Conservation (phyloP, 352 stramenopile genomes). For the Albugo laibachii region DNA sequence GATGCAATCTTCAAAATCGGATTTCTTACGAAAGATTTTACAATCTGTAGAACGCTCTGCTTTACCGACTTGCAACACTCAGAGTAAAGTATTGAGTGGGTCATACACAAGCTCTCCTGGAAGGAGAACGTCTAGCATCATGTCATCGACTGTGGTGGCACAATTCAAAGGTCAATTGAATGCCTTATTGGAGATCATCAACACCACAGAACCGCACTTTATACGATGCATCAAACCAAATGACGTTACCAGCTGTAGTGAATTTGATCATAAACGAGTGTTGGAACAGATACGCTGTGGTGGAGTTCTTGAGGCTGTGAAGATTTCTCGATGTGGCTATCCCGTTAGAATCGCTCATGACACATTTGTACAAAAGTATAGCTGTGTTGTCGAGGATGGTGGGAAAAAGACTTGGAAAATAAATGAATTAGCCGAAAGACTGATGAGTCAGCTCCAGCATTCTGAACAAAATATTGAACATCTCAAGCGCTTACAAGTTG, state of each 20-base stretch:
- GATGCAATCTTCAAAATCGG: conserved; percentile 34
- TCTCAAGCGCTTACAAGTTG: conserved; percentile 38
- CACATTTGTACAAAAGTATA: conserved; percentile 79
- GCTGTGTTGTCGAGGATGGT: conserved; percentile 24
- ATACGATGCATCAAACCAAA: conserved; percentile 84
- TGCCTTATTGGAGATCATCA: conserved; percentile 85
- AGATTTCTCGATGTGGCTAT: conserved; percentile 77
- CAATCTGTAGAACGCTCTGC: conserved; percentile 5
- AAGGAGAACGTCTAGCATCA: conserved; percentile 44
- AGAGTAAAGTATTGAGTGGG: conserved; percentile 1
- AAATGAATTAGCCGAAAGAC: background rate
- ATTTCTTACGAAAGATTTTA: conserved; percentile 58
- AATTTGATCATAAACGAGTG: conserved; percentile 46
- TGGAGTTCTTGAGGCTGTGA: conserved; percentile 74
- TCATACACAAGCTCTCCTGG: conserved; percentile 13
- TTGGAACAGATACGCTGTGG: conserved; percentile 74
- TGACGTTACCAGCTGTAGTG: conserved; percentile 27
- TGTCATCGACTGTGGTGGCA: conserved; percentile 66
- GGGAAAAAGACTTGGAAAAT: background rate
- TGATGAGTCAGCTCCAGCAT: conserved; percentile 26
- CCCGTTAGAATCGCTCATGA: conserved; percentile 90
- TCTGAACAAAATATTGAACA: conserved; percentile 22
- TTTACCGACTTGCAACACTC: conserved; percentile 9
- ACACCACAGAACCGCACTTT: conserved; percentile 86
- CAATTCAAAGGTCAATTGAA: conserved; percentile 90